A percentile compares a stretch with the other conserved stretches of the same genome.
These are phyloP conservation scores for Leccinum huronense DNA, from an alignment of 1,284 basidiomycete genomes.

Conservation along the genomic window DNA sequence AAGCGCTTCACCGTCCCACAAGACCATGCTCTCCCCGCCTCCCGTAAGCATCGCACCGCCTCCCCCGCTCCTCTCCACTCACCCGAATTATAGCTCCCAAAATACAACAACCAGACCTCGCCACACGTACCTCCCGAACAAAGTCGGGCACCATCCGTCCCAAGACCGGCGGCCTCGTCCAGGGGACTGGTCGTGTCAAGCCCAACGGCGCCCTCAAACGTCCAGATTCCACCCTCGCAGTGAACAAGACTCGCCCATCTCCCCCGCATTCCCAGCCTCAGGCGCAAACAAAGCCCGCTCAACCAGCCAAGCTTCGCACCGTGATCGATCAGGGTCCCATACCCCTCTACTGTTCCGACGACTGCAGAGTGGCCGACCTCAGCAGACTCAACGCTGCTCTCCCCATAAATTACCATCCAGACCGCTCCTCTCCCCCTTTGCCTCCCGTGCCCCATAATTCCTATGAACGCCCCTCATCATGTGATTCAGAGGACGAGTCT, in stretches of 20 bases:
- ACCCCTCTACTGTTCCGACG: conserved; percentile 77
- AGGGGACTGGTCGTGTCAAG: conserved; percentile 59
- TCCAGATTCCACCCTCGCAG: conserved; percentile 32
- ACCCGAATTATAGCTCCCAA: conserved; percentile 23
- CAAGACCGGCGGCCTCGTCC: conserved; percentile 51
- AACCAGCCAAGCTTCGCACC: conserved; percentile 50
- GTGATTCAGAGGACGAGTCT: conserved; percentile 43
- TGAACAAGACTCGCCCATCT: conserved; percentile 25
- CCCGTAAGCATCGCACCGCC: conserved; percentile 34
- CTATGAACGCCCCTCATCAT: conserved; percentile 30
- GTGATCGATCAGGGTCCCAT: conserved; percentile 73
- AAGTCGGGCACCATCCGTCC: conserved; percentile 45
- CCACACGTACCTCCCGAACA: conserved; percentile 33
- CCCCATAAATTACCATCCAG: conserved; percentile 48
- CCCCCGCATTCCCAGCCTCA: conserved; percentile 21
- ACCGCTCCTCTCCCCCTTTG: conserved; percentile 40
- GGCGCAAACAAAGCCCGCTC: conserved; percentile 28
- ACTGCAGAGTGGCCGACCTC: conserved; percentile 62
- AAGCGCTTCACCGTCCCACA: conserved; percentile 55
- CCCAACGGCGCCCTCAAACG: conserved; percentile 54
- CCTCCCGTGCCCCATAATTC: conserved; percentile 43
- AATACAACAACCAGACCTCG: conserved; percentile 23
- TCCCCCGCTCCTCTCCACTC: conserved; percentile 15
- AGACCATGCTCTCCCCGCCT: conserved; percentile 32
- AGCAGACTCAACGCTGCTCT: conserved; percentile 41